phyloP scores from a whole-genome alignment of 805 yeast species.

The Saccharomycopsis sp. region DNA sequence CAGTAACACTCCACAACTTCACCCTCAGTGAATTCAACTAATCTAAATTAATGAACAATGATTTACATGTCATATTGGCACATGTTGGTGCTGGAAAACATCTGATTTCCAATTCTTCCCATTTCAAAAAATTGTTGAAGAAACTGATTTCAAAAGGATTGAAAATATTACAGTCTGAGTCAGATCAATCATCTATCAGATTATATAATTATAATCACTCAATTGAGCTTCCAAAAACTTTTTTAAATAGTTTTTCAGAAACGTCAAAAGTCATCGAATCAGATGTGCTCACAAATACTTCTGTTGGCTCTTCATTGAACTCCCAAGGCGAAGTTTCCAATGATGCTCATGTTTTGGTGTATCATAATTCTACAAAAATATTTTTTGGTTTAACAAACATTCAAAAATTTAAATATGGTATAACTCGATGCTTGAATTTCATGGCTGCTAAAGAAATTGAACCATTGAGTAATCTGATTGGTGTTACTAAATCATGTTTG shows the following conservation, averaged over 20 bases:
- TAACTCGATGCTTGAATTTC: slow-evolving; percentile 13
- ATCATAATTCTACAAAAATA: background rate
- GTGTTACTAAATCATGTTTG: slow-evolving; percentile 11
- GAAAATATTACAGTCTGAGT: background rate
- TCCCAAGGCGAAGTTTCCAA: slow-evolving; percentile 28
- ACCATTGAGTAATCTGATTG: background rate
- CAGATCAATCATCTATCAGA: background rate
- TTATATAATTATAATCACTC: background rate
- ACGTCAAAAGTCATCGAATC: slow-evolving; percentile 8
- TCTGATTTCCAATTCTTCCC: slow-evolving; percentile 17
- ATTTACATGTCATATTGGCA: slow-evolving; percentile 21
- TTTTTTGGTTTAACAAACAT: slow-evolving; percentile 15
- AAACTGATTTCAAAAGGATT: slow-evolving; percentile 18
- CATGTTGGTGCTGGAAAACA: slow-evolving; percentile 48
- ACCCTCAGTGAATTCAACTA: too few species aligned
- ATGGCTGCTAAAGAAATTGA: slow-evolving; percentile 3
- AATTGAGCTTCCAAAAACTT: background rate
- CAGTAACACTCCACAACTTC: too few species aligned
- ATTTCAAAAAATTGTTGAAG: slow-evolving; percentile 25
- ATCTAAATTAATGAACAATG: background rate
- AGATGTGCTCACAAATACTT: slow-evolving; percentile 3
- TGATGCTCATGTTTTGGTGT: slow-evolving; percentile 27
- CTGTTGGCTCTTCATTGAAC: slow-evolving; percentile 28
- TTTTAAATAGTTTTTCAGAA: background rate
- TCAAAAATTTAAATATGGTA: slow-evolving; percentile 6